phyloP scores from a whole-genome alignment of 345 rosid species.

The Acer saccharum region DNA sequence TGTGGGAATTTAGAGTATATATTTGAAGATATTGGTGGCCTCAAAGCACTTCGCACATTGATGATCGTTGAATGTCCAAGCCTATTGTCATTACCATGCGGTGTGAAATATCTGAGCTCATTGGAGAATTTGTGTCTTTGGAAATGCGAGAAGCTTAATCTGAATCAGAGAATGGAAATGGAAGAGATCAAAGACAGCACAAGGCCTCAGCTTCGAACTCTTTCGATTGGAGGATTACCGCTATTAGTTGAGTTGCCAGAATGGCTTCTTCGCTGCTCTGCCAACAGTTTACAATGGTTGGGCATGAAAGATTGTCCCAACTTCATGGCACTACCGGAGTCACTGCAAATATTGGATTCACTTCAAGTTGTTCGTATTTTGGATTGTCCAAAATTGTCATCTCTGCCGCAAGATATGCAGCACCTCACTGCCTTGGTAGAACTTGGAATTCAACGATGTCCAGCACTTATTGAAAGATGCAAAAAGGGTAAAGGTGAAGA shows the following conservation, averaged over 20 bases:
- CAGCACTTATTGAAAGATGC: slow-evolving; percentile 13
- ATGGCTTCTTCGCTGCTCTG: slow-evolving; percentile 31
- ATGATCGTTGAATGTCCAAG: background rate
- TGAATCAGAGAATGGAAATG: background rate
- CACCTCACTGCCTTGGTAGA: slow-evolving; percentile 17
- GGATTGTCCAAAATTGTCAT: slow-evolving; percentile 17
- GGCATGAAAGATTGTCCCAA: slow-evolving; percentile 6
- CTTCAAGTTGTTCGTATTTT: slow-evolving; percentile 13
- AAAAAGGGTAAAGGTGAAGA: slow-evolving; percentile 23
- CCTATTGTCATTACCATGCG: slow-evolving; percentile 21
- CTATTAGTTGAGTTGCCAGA: slow-evolving; percentile 20
- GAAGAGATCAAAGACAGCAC: background rate
- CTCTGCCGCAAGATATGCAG: slow-evolving; percentile 19
- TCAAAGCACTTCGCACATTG: slow-evolving; percentile 21
- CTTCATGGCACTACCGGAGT: slow-evolving; percentile 19
- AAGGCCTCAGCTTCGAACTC: slow-evolving; percentile 14
- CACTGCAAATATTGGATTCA: slow-evolving; percentile 14
- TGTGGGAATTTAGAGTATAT: slow-evolving; percentile 6
- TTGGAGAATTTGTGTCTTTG: slow-evolving; percentile 19
- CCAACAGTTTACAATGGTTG: slow-evolving; percentile 11
- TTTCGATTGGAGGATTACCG: slow-evolving; percentile 15
- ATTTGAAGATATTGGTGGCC: slow-evolving; percentile 16
- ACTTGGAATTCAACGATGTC: slow-evolving; percentile 19
- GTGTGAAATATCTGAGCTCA: slow-evolving; percentile 11
- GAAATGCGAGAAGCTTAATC: slow-evolving; percentile 17